Evolutionary conservation across 2,329 filamentous ascomycete genomes (phyloP), one percentile per base, ranked within the genome.

Genomic region (Furcasterigmium furcatum): DNA sequence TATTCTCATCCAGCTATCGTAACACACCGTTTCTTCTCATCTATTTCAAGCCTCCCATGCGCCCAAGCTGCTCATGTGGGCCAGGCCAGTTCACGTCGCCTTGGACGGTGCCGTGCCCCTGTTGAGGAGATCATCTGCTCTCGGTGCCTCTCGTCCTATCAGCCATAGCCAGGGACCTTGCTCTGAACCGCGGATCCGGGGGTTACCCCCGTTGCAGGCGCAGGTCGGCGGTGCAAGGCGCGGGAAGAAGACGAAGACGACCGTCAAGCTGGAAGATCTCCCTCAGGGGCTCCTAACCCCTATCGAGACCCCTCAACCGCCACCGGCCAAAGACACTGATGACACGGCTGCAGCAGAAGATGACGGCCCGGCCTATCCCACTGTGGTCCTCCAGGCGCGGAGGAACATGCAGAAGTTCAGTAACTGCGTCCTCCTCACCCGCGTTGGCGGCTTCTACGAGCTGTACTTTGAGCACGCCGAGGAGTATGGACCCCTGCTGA

Each of bases 401-500:
- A 88, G 84, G 54, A 95, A 96, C 67, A 96, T 97, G 85, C 78
- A 83, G 55, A 91, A 87, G 58, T 96, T 95, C 68, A 81, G 84
- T 58, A 90, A 95, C 57, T 97, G 92, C 66, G 87, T 99, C 32
- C 66, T 99, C 8, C 71, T 99, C 48, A 99, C 94, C 4, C 82
- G 92, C 46, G 91, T 99, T 22, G 94, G 94, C 46, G 86, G 91
- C 49, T 99, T 99, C 68, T 99, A 97, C 67, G 94, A 99, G 79
- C 73, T 99, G 47, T 99, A 99, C 69, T 95, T 97, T 64, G 87
- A 95, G 57, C 91, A 99, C 63, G 94, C 95, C 10, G 88, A 95
- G 47, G 85, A 96, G 60, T 87, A 87, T 63, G 92, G 87, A 2
- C 88, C 91, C 1, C 72, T 95, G 38, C 74, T 99, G 52, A 94